phyloP scores from a whole-genome alignment of 2,329 filamentous ascomycete genomes.

The Pleoardoris graminearum region DNA sequence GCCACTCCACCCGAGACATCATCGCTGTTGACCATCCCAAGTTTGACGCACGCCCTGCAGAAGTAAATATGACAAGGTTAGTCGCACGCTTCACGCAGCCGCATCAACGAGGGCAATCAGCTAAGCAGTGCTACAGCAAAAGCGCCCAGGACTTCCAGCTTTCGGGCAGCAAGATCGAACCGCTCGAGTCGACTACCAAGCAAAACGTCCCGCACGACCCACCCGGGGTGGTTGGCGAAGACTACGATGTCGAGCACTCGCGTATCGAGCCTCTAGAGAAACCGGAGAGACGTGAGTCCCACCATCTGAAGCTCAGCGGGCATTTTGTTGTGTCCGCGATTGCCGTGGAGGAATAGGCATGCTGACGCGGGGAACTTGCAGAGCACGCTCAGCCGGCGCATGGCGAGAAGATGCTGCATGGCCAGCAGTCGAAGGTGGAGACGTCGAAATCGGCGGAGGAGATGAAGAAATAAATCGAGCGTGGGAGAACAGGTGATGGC shows the following conservation, averaged over 20 bases:
- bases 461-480: not conserved
- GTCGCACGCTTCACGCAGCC: too few relatives aligned
- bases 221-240: constrained; percentile 14
- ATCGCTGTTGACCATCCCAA: too few relatives aligned
- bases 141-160: constrained; percentile 11
- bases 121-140: too few relatives aligned
- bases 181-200: constrained; percentile 15
- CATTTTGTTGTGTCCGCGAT: not conserved
- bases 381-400: not conserved
- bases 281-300: constrained; percentile 15
- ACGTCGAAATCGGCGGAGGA: not conserved
- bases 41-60: too few relatives aligned
- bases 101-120: too few relatives aligned
- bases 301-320: not conserved
- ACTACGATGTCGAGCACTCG: constrained; percentile 15
- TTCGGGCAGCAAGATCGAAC: constrained; percentile 18
- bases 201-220: constrained; percentile 8
- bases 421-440: not conserved
- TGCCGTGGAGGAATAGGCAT: not conserved
- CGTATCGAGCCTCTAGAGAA: constrained; percentile 13
- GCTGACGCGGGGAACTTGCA: not conserved
- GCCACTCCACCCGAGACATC: too few relatives aligned
- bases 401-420: not conserved
- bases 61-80: too few relatives aligned
- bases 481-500: not conserved